Percentiles rank a stretch among this genome's conserved stretches.
Evolutionary conservation across 1,284 basidiomycete genomes (phyloP).

Genomic region (Fomitopsis pinicola): DNA sequence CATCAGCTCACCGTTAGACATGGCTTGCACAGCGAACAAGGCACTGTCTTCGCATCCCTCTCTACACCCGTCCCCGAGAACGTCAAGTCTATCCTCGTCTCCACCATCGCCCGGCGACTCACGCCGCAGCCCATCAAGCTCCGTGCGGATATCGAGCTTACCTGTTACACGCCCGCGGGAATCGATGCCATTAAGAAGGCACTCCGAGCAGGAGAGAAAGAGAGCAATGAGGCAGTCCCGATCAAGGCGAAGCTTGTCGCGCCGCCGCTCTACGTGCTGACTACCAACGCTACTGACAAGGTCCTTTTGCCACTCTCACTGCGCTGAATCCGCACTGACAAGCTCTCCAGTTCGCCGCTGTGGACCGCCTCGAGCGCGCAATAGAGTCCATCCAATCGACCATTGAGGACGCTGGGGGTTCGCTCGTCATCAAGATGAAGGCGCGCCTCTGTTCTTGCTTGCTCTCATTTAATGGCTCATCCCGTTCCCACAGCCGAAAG

Average conservation of each 20-base stretch:
- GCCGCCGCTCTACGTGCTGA: slow-evolving; percentile 93
- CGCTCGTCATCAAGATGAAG: slow-evolving; percentile 95
- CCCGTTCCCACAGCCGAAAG: slow-evolving; percentile 70
- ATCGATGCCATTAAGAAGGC: slow-evolving; percentile 98
- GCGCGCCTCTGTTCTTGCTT: slow-evolving; percentile 36
- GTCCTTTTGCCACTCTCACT: slow-evolving; percentile 29
- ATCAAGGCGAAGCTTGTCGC: slow-evolving; percentile 98
- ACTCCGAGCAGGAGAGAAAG: slow-evolving; percentile 81
- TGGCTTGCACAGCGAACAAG: slow-evolving; percentile 64
- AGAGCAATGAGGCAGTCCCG: slow-evolving; percentile 87
- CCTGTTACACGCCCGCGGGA: slow-evolving; percentile 96
- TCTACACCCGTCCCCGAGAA: slow-evolving; percentile 56
- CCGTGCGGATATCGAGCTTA: slow-evolving; percentile 96
- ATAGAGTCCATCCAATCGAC: slow-evolving; percentile 86
- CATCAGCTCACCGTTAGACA: background rate
- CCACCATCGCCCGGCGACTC: slow-evolving; percentile 90
- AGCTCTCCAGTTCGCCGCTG: slow-evolving; percentile 67
- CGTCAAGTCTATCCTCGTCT: slow-evolving; percentile 63
- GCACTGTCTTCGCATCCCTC: slow-evolving; percentile 79
- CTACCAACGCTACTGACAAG: slow-evolving; percentile 97
- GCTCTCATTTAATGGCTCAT: background rate
- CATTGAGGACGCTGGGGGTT: slow-evolving; percentile 84
- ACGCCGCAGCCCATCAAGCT: slow-evolving; percentile 99
- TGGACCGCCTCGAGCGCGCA: slow-evolving; percentile 90
- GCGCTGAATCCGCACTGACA: background rate